Base-by-base conservation (phyloP, 2,329 filamentous ascomycete species). In the Beauveria sp. region DNA sequence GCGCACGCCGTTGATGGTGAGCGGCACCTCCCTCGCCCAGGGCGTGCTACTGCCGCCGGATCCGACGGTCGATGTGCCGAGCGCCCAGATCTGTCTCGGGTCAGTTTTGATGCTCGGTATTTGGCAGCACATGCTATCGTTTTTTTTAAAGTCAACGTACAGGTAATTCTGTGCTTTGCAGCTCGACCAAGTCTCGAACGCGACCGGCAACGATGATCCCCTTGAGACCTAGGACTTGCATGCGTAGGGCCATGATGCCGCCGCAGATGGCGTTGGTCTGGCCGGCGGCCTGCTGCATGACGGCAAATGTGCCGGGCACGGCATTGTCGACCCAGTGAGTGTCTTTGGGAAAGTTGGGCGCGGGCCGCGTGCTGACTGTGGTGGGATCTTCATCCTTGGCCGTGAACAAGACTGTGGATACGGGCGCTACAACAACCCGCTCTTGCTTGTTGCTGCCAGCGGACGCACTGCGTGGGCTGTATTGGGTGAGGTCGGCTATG, bases 161-260 rank as follows among this genome's bases (percentile, higher is more conserved):
- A 46, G 84, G 82, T 41, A 90, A 67, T 40, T 76, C 78, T 12
- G 81, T 81, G 48, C 69, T 77, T 59, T 75, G 77, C 62, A 90
- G 71, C 68, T 89, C 84, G 18, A 73, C 75, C 20, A 91, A 67
- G 74, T 92, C 89, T 63, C 89, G 79, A 6, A 88, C 82, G 44
- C 88, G 76, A 1, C 89, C 89, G 65, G 84, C 80, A 8, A 90
- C 85, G n/a, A 91, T 74, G 12, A 88, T 80, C 3, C 80, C 87
- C 65, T 78, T 77, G 20, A 82, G 83, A 16, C 83, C 82, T 12
- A 86, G 77, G 16, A 80, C 70, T 67, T 85, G 84, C 81, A 91
- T 88, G 22, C 89, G 79, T 34, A 82, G 76, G 5, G 87, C 89
- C 82, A 91, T 89, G 65, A 92, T 90, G 20, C 89, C 89, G n/a